Evolutionary conservation across 148 eudicot genomes (phyloP), one percentile per base, ranked within the genome.

Genomic region (Agrostemma githago): DNA sequence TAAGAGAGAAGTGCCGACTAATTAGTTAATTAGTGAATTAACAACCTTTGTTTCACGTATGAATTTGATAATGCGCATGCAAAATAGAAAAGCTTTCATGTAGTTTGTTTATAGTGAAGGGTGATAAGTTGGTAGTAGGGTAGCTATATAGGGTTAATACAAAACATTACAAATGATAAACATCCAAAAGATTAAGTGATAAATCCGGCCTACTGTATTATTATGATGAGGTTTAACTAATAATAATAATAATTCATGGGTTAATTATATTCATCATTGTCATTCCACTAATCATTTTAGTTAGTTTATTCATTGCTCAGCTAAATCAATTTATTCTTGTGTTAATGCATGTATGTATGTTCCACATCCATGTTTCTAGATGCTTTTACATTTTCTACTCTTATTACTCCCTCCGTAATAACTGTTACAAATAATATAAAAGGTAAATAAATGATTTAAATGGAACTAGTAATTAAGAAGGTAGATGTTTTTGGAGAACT

Each of bases 11-110:
- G 34, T 26, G 34, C 34, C 34, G 34, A 26, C 34, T 26, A 26
- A 26, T 26, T 26, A 26, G 34, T 26, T 26, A 26, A 26, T 26
- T 26, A 26, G 34, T 26, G 34, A 26, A 26, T 67, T 58, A 17
- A 21, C 21, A 8, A n/a, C 21, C 10, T 58, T n/a, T n/a, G n/a
- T n/a, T 40, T 26, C 57, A 17, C 53, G 20, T 48, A 20, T 63
- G 75, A 40, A 14, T 40, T 51, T 71, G 56, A 57, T 64, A 41
- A 62, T 51, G 71, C 75, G 75, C 80, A 77, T 59, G 75, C 80
- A 78, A 21, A 57, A 38, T 74, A 56, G 34, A 26, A 44, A 41
- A 39, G 53, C 17, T 17, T 2, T 41, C 5, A 8, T 54, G 37
- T 72, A 5, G 39, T 61, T 68, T n/a, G 73, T 76, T 76, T 60